Evolutionary conservation across 2,329 filamentous ascomycete species (phyloP).

Genomic region (Apiospora rasikravindrae): DNA sequence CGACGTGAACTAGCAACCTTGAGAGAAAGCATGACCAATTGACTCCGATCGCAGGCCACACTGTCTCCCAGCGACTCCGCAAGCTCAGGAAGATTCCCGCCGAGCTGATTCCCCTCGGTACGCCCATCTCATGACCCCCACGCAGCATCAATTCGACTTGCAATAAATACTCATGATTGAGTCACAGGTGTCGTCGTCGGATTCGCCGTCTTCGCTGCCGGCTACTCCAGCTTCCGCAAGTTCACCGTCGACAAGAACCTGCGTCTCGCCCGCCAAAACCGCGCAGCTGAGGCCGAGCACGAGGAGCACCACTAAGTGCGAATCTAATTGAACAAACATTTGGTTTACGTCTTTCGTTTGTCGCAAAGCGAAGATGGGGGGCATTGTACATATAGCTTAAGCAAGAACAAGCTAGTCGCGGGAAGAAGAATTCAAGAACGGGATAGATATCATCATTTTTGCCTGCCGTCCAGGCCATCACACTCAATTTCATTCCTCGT

Average conservation of each 20-base stretch:
- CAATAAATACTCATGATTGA: slow-evolving; percentile 33
- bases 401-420: slow-evolving; percentile 5
- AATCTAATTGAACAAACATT: neutral
- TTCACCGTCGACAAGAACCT: slow-evolving; percentile 90
- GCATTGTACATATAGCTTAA: slow-evolving; percentile 20
- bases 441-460: slow-evolving; percentile 10
- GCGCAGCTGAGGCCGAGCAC: slow-evolving; percentile 46
- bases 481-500: slow-evolving; percentile 27
- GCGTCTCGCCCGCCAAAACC: slow-evolving; percentile 77
- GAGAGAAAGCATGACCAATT: neutral
- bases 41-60: slow-evolving; percentile 74
- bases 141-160: neutral
- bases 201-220: slow-evolving; percentile 80
- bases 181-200: slow-evolving; percentile 79
- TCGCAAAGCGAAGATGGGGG: slow-evolving; percentile 4
- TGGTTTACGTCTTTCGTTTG: slow-evolving; percentile 15
- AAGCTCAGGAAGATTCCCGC: slow-evolving; percentile 88
- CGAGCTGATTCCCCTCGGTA: slow-evolving; percentile 95
- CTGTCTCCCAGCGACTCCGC: slow-evolving; percentile 92
- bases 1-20: neutral
- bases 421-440: slow-evolving; percentile 14
- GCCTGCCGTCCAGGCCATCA: slow-evolving; percentile 16
- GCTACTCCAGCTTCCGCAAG: slow-evolving; percentile 84
- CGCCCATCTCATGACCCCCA: slow-evolving; percentile 42
- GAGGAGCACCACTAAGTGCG: slow-evolving; percentile 41